Evolutionary conservation across 139 green algal genomes (phyloP), one percentile per base, ranked within the genome.

Genomic region (Zygnema circumcarinatum): DNA sequence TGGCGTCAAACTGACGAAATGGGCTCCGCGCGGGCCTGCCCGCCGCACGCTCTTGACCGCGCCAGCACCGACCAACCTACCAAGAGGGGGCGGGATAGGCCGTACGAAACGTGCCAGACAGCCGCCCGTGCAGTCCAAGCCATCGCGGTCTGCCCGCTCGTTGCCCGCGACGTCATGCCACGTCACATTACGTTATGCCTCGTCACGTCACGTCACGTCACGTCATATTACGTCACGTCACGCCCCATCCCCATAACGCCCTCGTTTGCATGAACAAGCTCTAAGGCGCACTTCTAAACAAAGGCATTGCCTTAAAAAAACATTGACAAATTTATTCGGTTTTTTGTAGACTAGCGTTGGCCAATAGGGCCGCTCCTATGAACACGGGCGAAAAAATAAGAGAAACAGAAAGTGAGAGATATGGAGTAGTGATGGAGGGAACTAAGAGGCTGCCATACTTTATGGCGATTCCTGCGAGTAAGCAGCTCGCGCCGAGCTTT

Each of bases 151-250:
- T 72, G 56, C 25, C 25, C 25, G 25, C 25, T 31, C 56, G 29
- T 25, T 29, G 29, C 56, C 25, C 29, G 56, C 56, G 25, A 72
- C 29, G 56, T 72, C 56, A 72, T 72, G 56, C 29, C 56, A 72
- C 29, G 56, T 72, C 56, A 72, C 29, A 29, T 29, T 29, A 72
- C 29, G 56, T 29, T 29, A 72, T 72, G 56, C 29, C 56, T 31
- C 29, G 56, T 72, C 56, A 72, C 29, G 56, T 72, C 56, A 72
- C 29, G 56, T 72, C 56, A 72, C 29, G 56, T 72, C 56, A 72
- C 29, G 56, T 72, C 56, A 72, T 72, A 29, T 72, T 29, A 72
- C 29, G 56, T 72, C 56, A 72, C 29, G 56, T 72, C 56, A 72
- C 29, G 56, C 29, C 56, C 25, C 29, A 29, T 72, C 56, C 25